Evolutionary conservation across 108 stramenopile species (phyloP).

Genomic region (Asterionellopsis glacialis): DNA sequence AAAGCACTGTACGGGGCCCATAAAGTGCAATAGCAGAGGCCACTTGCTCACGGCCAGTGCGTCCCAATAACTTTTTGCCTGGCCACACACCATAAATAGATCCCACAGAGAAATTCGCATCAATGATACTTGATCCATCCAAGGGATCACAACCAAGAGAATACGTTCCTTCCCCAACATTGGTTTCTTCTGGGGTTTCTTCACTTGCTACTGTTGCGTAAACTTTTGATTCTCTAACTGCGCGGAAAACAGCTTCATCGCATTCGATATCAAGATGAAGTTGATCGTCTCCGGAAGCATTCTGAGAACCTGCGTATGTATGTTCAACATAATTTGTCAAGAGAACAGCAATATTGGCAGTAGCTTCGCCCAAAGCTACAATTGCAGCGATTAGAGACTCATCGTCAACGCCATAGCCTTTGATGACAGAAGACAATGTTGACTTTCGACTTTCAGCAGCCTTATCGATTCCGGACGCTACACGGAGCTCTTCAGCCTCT

Average conservation of each 20-base stretch:
- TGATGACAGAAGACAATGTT: neutral
- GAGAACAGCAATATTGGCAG: constrained; percentile 39
- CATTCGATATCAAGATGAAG: constrained; percentile 79
- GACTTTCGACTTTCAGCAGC: neutral
- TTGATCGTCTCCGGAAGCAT: constrained; percentile 80
- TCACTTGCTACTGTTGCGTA: constrained; percentile 50
- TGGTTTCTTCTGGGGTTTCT: constrained; percentile 61
- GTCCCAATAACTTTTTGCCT: constrained; percentile 50
- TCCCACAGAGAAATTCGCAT: constrained; percentile 81
- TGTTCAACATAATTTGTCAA: constrained; percentile 54
- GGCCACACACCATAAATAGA: constrained; percentile 87
- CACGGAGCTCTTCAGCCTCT: no score
- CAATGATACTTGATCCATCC: constrained; percentile 83
- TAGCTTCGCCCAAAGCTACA: constrained; percentile 41
- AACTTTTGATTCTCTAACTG: constrained; percentile 38
- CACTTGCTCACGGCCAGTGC: constrained; percentile 73
- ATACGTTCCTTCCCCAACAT: constrained; percentile 25
- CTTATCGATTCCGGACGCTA: no score
- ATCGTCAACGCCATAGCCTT: neutral
- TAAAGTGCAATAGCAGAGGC: constrained; percentile 75
- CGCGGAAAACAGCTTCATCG: constrained; percentile 56
- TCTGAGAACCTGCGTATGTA: constrained; percentile 63
- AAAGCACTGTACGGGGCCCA: constrained; percentile 70
- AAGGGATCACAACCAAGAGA: constrained; percentile 85
- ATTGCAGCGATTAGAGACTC: constrained; percentile 27